Base-by-base conservation (phyloP, 2,329 filamentous ascomycete species). In the Xylariaceae sp. region DNA sequence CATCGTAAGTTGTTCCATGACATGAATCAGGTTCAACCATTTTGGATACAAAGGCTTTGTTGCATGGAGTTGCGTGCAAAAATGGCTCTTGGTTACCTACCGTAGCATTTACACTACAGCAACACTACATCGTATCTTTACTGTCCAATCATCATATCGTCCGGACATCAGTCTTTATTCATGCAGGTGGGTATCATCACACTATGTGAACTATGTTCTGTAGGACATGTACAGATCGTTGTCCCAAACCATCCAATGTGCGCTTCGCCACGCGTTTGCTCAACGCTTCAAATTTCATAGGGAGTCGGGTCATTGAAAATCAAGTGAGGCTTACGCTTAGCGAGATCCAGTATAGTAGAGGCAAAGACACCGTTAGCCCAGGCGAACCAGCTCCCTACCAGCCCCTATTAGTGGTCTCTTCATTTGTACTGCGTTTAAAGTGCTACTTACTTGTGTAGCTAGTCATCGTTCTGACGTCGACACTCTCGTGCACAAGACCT, bases 331-430 rank as follows among this genome's bases (percentile, higher is more conserved):
- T 95, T 96, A 66, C 92, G 76, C 69, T 86, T 85, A 1, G 91
- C 94, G 45, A 99, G 66, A 72, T 96, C 90, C 45, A 99, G 72
- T 41, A 99, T 89, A 0, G 91, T 95, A 68, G 90, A 86, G 12
- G 92, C 90, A 70, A 96, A 97, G 11, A 99, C 90, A 1, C 90
- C 94, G 60, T 99, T 99, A 11, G 94, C 94, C 94, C 91, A 97
- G 2, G 92, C 90, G 67, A 97, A 97, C 92, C 92, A 97, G 63
- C 87, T 90, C 56, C 82, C 78, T 81, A 51, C 39, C 44, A 11
- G 39, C 6, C n/a, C 18, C 35, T 44, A 45, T 58, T 51, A 58
- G 56, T 39, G 42, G 31, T 35, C 12, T 40, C n/a, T 2, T 47
- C 47, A 17, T 47, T 2, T 19, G 12, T 36, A 36, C 33, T 15